Evolutionary conservation across 768 basidiomycete genomes (phyloP), one percentile per base, ranked within the genome.

Genomic region (Rhodotorula diobovata): DNA sequence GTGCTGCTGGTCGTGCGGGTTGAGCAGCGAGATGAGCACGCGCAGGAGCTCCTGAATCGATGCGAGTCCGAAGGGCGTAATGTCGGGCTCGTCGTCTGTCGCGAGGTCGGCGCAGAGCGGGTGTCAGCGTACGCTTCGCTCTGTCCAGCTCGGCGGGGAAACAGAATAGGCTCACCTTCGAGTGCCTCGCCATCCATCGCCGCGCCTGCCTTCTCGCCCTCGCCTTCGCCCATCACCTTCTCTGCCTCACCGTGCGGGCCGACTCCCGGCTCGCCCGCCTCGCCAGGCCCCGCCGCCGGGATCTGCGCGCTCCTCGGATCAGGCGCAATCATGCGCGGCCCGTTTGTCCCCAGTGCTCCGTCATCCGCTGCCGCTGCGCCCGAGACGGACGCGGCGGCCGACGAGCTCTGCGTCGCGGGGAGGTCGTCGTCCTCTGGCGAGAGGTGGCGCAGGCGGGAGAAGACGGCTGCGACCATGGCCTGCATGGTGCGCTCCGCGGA

Each of bases 1-100:
- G 79, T 98, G 95, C 63, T 93, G 87, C 74, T 91, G 90, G 79
- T 95, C 93, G 75, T 86, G 90, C 30, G 96, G 96, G 80, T 98
- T 93, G 60, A 99, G 84, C 51, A 99, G 90, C 76, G 95, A 93
- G 78, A 97, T 88, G 66, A 99, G 86, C 45, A 98, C 96, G 5
- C 94, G 89, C 46, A 98, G 84, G 12, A 99, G 87, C 79, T 97
- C 95, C 28, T 93, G 82, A 53, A 96, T 88, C 21, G 96, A 93
- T 7, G 93, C 91, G 45, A 97, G 85, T 21, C 95, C 95, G 80
- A 91, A 95, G 85, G 81, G 78, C 0, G 76, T 75, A 73, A 80
- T 80, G 55, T 46, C 57, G 53, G 34, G 35, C 16, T 67, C 71
- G 35, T 60, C 55, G n/a, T 57, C 34, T 14, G 28, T 37, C 3